These are phyloP conservation scores for Posidonia australis DNA, from an alignment of 106 monocot species.

Conservation along the genomic window DNA sequence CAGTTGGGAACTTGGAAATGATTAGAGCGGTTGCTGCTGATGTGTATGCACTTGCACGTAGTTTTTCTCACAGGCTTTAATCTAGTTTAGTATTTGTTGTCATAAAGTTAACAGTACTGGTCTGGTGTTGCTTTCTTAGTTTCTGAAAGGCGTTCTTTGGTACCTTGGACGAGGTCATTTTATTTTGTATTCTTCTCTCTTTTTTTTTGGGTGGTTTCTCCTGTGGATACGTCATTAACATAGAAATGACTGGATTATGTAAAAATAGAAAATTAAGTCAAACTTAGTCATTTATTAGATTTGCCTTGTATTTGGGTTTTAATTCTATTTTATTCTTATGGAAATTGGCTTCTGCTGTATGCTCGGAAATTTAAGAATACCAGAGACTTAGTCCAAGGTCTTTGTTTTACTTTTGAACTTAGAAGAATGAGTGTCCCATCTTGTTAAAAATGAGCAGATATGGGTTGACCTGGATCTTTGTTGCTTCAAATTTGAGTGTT, in stretches of 20 bases:
- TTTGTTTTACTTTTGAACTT: too few species aligned
- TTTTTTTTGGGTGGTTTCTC: neutral
- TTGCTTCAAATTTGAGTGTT: too few species aligned
- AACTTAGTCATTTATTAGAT: neutral
- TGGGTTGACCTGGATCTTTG: too few species aligned
- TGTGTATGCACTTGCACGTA: neutral
- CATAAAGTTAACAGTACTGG: neutral
- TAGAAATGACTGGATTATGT: constrained; percentile 6
- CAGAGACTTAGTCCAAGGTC: too few species aligned
- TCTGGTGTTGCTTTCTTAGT: neutral
- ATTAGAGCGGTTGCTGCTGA: neutral
- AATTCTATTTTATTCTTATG: neutral
- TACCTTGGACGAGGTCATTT: neutral
- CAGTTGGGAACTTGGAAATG: neutral
- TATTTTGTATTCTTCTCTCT: neutral
- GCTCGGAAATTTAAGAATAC: too few species aligned
- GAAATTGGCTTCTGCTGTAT: neutral
- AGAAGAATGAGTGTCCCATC: too few species aligned
- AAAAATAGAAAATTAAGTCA: neutral
- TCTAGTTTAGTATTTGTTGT: neutral
- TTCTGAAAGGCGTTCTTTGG: neutral
- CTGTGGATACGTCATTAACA: constrained; percentile 7
- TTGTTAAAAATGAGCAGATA: too few species aligned
- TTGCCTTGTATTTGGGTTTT: neutral
- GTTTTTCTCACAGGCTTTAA: neutral